Percentiles rank a stretch among this genome's conserved stretches.
Conservation (phyloP, 306 rosid genomes). For the Parietaria judaica region DNA sequence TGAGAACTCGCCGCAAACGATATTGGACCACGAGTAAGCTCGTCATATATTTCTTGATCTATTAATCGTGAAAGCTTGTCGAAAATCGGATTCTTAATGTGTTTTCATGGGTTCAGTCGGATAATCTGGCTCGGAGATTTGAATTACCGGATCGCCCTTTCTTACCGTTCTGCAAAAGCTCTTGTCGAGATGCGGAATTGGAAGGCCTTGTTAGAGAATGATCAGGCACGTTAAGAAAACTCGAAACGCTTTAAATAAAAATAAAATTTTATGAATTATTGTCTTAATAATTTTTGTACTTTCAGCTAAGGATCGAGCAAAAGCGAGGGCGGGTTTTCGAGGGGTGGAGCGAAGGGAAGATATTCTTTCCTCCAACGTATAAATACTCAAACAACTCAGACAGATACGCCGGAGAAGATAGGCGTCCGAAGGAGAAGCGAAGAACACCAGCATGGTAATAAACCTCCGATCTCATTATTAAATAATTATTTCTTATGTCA, state of each 20-base stretch:
- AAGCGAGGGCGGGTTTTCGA: slow-evolving; percentile 70
- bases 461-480: slow-evolving; percentile 7
- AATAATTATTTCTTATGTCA: background rate
- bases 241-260: background rate
- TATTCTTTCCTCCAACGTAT: slow-evolving; percentile 98
- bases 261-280: background rate
- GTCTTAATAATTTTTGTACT: slow-evolving; percentile 12
- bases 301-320: slow-evolving; percentile 80
- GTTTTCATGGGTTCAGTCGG: slow-evolving; percentile 53
- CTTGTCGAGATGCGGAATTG: slow-evolving; percentile 93
- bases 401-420: slow-evolving; percentile 83
- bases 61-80: background rate
- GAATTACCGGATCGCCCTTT: slow-evolving; percentile 88
- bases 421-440: slow-evolving; percentile 75
- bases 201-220: slow-evolving; percentile 78
- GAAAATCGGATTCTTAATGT: slow-evolving; percentile 10
- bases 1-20: slow-evolving; percentile 65
- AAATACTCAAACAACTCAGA: slow-evolving; percentile 94
- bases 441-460: slow-evolving; percentile 99
- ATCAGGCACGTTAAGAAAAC: slow-evolving; percentile 52
- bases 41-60: background rate
- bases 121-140: slow-evolving; percentile 97
- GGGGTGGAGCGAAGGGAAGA: slow-evolving; percentile 92
- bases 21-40: slow-evolving; percentile 82
- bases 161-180: slow-evolving; percentile 77